These are phyloP conservation scores for Chlamydomonas reinhardtii DNA, from an alignment of 163 green algal species.

Conservation along the genomic window DNA sequence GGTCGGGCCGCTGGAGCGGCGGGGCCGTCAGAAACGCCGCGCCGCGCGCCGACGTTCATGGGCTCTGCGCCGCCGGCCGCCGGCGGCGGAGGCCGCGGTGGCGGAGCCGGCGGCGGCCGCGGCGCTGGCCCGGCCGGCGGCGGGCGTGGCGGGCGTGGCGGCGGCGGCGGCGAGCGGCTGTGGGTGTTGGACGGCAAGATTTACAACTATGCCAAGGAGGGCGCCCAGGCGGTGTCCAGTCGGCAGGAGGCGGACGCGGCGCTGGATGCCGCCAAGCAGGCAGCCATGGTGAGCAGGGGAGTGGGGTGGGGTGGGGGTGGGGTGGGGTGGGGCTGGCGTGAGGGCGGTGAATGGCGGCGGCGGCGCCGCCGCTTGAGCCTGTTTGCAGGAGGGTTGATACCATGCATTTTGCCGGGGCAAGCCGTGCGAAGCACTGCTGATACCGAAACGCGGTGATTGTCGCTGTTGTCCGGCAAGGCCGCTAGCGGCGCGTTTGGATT, in stretches of 20 bases:
- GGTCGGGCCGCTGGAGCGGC: background rate
- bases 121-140: background rate
- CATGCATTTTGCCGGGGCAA: too few species aligned
- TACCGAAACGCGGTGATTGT: too few species aligned
- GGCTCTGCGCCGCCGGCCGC: background rate
- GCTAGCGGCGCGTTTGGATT: too few species aligned
- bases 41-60: background rate
- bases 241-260: slow-evolving; percentile 52
- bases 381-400: too few species aligned
- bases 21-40: background rate
- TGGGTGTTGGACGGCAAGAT: slow-evolving; percentile 83
- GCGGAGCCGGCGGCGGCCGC: background rate
- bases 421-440: too few species aligned
- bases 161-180: slow-evolving; percentile 38
- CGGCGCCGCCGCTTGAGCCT: too few species aligned
- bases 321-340: background rate
- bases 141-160: slow-evolving; percentile 17
- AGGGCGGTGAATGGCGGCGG: too few species aligned
- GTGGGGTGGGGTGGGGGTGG: background rate
- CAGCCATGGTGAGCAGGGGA: slow-evolving; percentile 14
- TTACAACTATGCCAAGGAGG: slow-evolving; percentile 87
- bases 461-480: too few species aligned
- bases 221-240: slow-evolving; percentile 65
- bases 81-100: background rate
- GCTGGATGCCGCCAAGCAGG: slow-evolving; percentile 53